Base-by-base conservation (phyloP, 805 yeast genomes). In the Zygosaccharomyces bailii region DNA sequence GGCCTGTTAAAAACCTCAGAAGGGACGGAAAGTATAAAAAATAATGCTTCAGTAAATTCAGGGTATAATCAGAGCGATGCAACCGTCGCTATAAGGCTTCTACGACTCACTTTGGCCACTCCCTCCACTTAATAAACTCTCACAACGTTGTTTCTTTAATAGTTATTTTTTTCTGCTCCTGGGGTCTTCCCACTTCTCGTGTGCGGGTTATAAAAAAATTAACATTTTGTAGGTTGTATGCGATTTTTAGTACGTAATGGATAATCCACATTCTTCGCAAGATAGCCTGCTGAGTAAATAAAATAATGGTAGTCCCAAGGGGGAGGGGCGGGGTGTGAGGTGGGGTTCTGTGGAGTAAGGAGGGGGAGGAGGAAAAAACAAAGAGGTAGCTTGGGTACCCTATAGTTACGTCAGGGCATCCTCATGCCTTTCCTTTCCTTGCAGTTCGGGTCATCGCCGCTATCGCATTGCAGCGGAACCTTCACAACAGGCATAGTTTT, bases 111-210 rank as follows among this genome's bases (percentile, higher is more conserved):
- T 27, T 27, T 27, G 16, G 31, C 31, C 31, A 27, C 13, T 27
- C 13, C 2, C 10, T n/a, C 14, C 16, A n/a, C 5, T 11, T 27
- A 2, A 3, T 10, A 27, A 7, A 3, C 31, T 27, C 13, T 7
- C 31, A 27, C 31, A n/a, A 27, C 31, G 16, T 27, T 27, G 31
- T 27, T 27, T 27, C 31, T 27, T 27, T 27, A 27, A 27, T 27
- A 27, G 16, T n/a, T 27, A n/a, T 27, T 27, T n/a, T 27, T n/a
- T 16, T n/a, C 13, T 21, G 25, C 25, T n/a, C 31, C 7, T n/a
- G 16, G 6, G 31, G 13, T 27, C 31, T 27, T 27, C 14, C 31
- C 31, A 27, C 14, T 7, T 27, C 14, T n/a, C 3, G 31, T 10
- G 31, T 27, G 31, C 31, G 31, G 31, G 31, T 27, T 27, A 27